Evolutionary conservation across 192 early-diverging fungal genomes (phyloP).

Genomic region (Coemansia sp.): DNA sequence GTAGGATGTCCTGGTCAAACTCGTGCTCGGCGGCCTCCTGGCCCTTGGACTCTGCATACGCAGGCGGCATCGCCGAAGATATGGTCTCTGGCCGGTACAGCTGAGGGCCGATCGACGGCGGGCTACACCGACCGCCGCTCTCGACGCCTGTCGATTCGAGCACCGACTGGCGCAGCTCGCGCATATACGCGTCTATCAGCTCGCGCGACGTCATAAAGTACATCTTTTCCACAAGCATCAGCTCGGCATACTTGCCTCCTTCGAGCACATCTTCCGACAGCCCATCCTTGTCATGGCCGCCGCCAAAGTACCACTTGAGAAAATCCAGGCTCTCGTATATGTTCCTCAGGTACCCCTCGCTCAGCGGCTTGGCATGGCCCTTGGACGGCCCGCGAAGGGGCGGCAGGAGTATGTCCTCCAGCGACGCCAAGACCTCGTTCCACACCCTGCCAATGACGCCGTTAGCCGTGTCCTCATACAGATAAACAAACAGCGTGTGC

Average conservation of each 20-base stretch:
- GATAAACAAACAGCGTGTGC: slow-evolving; percentile 60
- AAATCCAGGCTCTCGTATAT: slow-evolving; percentile 72
- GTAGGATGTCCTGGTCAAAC: neutral
- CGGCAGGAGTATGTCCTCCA: slow-evolving; percentile 71
- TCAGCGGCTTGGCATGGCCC: slow-evolving; percentile 60
- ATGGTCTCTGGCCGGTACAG: neutral
- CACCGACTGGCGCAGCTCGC: slow-evolving; percentile 36
- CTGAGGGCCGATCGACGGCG: neutral
- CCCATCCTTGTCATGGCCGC: slow-evolving; percentile 66
- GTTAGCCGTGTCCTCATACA: slow-evolving; percentile 64
- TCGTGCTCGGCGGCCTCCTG: neutral
- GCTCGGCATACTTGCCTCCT: slow-evolving; percentile 62
- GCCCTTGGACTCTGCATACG: neutral
- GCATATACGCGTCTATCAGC: slow-evolving; percentile 63
- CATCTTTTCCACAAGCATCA: slow-evolving; percentile 60
- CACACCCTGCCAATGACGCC: slow-evolving; percentile 67
- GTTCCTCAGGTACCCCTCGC: slow-evolving; percentile 61
- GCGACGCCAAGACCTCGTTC: slow-evolving; percentile 64
- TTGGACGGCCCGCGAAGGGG: slow-evolving; percentile 61
- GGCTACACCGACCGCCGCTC: neutral
- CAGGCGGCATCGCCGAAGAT: neutral
- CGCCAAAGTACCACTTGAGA: slow-evolving; percentile 70
- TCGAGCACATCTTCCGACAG: slow-evolving; percentile 61
- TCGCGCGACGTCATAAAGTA: slow-evolving; percentile 67
- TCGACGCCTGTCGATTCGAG: neutral